These are phyloP conservation scores for Calonectria pseudoturangicola DNA, from an alignment of 2,329 filamentous ascomycete species.

Conservation along the genomic window DNA sequence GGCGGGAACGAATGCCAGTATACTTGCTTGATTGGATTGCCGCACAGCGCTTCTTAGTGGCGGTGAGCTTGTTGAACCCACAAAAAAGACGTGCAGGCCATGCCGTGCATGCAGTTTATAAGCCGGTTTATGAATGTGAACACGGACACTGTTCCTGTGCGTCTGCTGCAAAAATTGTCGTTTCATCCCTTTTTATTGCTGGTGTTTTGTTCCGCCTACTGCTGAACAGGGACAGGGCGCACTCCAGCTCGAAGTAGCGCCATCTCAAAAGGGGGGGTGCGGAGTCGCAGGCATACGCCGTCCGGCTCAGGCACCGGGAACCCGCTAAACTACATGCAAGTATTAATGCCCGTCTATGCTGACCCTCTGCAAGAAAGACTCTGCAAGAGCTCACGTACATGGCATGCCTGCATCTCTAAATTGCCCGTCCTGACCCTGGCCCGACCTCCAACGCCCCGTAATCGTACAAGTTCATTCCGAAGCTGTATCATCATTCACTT, in stretches of 20 bases:
- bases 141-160: conserved; percentile 25
- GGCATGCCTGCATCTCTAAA: conserved; percentile 54
- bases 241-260: conserved; percentile 13
- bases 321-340: conserved; percentile 32
- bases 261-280: conserved; percentile 16
- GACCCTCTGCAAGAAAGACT: conserved; percentile 31
- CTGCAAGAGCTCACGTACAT: conserved; percentile 52
- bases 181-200: conserved; percentile 29
- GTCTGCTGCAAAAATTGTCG: conserved; percentile 15
- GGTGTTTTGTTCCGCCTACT: conserved; percentile 30
- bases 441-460: conserved; percentile 57
- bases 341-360: conserved; percentile 50
- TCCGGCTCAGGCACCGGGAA: conserved; percentile 26
- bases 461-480: conserved; percentile 57
- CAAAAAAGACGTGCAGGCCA: conserved; percentile 25
- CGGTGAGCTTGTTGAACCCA: conserved; percentile 38
- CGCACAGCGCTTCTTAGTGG: conserved; percentile 27
- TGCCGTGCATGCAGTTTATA: conserved; percentile 36
- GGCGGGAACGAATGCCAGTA: conserved; percentile 21
- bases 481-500: conserved; percentile 43
- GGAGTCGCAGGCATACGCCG: conserved; percentile 28
- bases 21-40: conserved; percentile 22
- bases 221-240: conserved; percentile 27
- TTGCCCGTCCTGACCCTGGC: conserved; percentile 54
- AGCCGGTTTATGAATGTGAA: conserved; percentile 24